These are phyloP conservation scores for Sporothrix dimorphospora DNA, from an alignment of 2,329 filamentous ascomycete genomes.

Conservation along the genomic window DNA sequence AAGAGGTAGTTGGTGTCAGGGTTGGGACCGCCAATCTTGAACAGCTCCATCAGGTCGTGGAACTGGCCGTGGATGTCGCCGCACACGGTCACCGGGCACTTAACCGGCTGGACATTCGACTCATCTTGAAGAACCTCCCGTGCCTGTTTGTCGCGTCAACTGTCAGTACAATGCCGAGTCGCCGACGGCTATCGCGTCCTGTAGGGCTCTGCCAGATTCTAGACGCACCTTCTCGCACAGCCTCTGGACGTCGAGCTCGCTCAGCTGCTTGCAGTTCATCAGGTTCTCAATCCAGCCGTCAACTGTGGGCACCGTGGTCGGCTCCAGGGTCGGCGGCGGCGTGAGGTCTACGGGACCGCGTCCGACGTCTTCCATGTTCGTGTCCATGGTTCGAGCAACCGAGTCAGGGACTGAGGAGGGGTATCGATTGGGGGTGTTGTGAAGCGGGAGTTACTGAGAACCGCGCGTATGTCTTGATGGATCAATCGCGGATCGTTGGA, in stretches of 20 bases:
- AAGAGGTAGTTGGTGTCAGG: constrained; percentile 99
- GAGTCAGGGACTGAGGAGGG: background rate
- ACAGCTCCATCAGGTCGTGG: constrained; percentile 98
- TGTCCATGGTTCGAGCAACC: constrained; percentile 69
- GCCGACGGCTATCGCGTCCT: background rate
- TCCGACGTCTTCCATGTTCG: constrained; percentile 97
- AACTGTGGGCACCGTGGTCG: constrained; percentile 86
- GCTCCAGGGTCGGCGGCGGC: constrained; percentile 69
- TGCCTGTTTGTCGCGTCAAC: constrained; percentile 59
- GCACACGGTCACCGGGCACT: constrained; percentile 98
- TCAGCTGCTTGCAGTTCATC: constrained; percentile 98
- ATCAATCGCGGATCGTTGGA: background rate
- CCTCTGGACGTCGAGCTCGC: constrained; percentile 91
- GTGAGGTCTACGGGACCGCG: constrained; percentile 80
- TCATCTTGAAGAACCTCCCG: constrained; percentile 96
- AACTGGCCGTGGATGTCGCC: constrained; percentile 99
- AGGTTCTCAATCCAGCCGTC: constrained; percentile 98
- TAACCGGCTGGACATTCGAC: constrained; percentile 98
- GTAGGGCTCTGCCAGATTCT: background rate
- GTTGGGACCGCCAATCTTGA: constrained; percentile 97
- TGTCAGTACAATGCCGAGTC: background rate
- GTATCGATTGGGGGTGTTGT: constrained; percentile 8
- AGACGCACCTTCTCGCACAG: constrained; percentile 90
- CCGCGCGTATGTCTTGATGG: background rate
- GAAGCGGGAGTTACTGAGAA: background rate